These are phyloP conservation scores for Ogataea paradorogensis DNA, from an alignment of 805 yeast genomes.

Conservation along the genomic window DNA sequence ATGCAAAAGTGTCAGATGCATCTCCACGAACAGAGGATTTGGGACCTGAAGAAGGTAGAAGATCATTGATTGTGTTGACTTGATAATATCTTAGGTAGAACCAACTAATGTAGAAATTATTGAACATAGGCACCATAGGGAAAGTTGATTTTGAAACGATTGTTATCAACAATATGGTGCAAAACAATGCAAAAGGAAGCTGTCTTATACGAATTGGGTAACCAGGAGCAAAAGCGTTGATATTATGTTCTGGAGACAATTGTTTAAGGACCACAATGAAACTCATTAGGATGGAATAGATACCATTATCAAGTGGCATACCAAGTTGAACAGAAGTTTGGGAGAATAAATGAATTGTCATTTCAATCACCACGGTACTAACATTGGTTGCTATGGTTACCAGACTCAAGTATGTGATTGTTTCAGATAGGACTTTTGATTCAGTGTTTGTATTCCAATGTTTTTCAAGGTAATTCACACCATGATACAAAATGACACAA, in stretches of 20 bases:
- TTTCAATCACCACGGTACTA: slow-evolving; percentile 41
- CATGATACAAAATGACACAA: slow-evolving; percentile 34
- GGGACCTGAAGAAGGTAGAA: slow-evolving; percentile 26
- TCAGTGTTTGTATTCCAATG: slow-evolving; percentile 40
- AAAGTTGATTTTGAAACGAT: slow-evolving; percentile 33
- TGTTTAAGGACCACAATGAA: slow-evolving; percentile 57
- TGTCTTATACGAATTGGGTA: slow-evolving; percentile 54
- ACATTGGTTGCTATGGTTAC: slow-evolving; percentile 58
- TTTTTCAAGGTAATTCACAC: slow-evolving; percentile 46
- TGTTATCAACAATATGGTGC: slow-evolving; percentile 30
- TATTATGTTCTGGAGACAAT: slow-evolving; percentile 55
- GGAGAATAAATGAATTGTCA: slow-evolving; percentile 27
- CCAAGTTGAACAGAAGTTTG: slow-evolving; percentile 40
- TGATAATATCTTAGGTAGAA: slow-evolving; percentile 76
- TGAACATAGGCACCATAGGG: slow-evolving; percentile 54
- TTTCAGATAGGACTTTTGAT: slow-evolving; percentile 35
- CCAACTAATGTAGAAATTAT: slow-evolving; percentile 70
- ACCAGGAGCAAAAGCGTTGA: slow-evolving; percentile 39
- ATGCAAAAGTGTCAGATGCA: slow-evolving; percentile 84
- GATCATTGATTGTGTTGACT: slow-evolving; percentile 35
- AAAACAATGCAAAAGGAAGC: slow-evolving; percentile 49
- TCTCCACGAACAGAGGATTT: slow-evolving; percentile 59
- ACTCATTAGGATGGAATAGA: slow-evolving; percentile 47
- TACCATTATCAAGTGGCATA: slow-evolving; percentile 50
- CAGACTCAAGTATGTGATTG: slow-evolving; percentile 48